These are phyloP conservation scores for Annulohypoxylon moriforme DNA, from an alignment of 495 filamentous ascomycete genomes.

Conservation along the genomic window DNA sequence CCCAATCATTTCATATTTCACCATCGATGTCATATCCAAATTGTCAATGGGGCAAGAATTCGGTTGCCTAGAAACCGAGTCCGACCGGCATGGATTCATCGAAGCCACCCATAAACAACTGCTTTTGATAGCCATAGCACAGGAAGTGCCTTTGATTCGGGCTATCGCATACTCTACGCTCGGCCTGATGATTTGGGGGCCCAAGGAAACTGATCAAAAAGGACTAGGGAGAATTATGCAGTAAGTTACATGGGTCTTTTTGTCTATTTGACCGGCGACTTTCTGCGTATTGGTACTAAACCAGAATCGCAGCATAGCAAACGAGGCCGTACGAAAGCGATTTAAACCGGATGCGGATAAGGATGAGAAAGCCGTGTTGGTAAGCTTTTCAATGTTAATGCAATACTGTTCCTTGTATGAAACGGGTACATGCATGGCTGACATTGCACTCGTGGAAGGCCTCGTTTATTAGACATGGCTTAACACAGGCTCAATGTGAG, in stretches of 20 bases:
- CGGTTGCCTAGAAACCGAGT: slow-evolving; percentile 68
- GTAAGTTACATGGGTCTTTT: slow-evolving; percentile 32
- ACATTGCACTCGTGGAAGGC: slow-evolving; percentile 41
- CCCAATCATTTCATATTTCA: slow-evolving; percentile 62
- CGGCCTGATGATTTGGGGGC: slow-evolving; percentile 38
- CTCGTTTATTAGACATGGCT: slow-evolving; percentile 56
- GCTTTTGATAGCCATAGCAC: slow-evolving; percentile 52
- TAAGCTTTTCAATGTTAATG: slow-evolving; percentile 31
- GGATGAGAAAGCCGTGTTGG: slow-evolving; percentile 54
- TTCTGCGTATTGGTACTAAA: not conserved
- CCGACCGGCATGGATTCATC: slow-evolving; percentile 68
- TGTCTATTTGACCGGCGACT: not conserved
- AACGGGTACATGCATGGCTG: slow-evolving; percentile 21
- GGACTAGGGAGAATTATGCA: slow-evolving; percentile 62
- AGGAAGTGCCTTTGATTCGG: slow-evolving; percentile 46
- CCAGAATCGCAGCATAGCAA: slow-evolving; percentile 45
- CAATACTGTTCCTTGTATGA: slow-evolving; percentile 13
- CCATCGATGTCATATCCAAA: slow-evolving; percentile 73
- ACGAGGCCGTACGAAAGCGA: slow-evolving; percentile 52
- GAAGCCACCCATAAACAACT: slow-evolving; percentile 63
- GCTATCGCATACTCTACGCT: slow-evolving; percentile 35
- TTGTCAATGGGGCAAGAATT: slow-evolving; percentile 71
- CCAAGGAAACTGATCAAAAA: slow-evolving; percentile 34
- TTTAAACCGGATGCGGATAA: slow-evolving; percentile 38
- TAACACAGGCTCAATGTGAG: slow-evolving; percentile 54